Base-by-base conservation (phyloP, 139 green algal genomes). In the Tetraselmis chui region DNA sequence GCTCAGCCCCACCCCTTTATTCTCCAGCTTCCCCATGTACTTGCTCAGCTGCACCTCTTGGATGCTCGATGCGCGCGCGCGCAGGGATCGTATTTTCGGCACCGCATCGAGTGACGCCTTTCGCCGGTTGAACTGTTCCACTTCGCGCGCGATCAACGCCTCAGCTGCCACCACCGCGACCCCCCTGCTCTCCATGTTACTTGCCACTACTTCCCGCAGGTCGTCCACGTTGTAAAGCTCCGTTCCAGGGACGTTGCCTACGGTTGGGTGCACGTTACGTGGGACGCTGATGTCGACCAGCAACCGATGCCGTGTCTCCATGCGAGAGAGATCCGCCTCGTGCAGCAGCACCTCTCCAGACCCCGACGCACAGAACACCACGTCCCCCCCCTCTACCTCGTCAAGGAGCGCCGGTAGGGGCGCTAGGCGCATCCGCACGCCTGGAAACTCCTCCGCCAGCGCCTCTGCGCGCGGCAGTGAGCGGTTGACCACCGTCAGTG, bases 211-310 rank as follows among this genome's bases (percentile, higher is more conserved):
- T 91, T 98, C 97, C 89, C 97, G 97, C 29, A 99, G 85, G 91
- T 99, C 97, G 81, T 99, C 97, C 31, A 99, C 97, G 88, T 99
- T 99, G 93, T 97, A 99, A 30, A 98, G 94, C 67, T 92, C 89
- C 30, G 86, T 85, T 1, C 79, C 74, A 26, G 89, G 85, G 18
- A 93, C 81, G 81, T 94, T 89, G 29, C 87, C 93, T 58, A 99
- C 88, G 80, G 93, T 88, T 29, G 91, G 82, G 0, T 89, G 93
- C 31, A 99, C 94, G 90, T 99, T 99, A 79, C 97, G 91, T 0
- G 97, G 97, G 79, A 99, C 97, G 1, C 89, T 94, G 82, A 99
- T 99, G 90, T 99, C 97, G 1, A 99, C 85, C 80, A 99, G 98
- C 31, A 96, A 92, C 28, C 97, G 93, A 84, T 97, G 90, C 26